Percentiles rank a stretch among this genome's conserved stretches.
Conservation (phyloP, 306 rosid genomes). For the Sicyos baderoa region DNA sequence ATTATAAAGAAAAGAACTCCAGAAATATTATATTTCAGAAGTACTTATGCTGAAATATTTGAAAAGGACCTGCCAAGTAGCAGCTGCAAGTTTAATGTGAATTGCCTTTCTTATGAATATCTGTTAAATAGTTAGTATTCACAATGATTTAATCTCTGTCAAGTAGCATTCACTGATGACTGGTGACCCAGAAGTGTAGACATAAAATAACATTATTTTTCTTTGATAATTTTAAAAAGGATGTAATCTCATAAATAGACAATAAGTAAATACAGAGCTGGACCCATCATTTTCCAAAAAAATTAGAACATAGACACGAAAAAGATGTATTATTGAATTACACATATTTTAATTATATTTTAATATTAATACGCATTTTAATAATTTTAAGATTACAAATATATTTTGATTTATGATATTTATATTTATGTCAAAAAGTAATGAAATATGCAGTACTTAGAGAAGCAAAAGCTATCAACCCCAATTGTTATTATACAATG, state of each 20-base stretch:
- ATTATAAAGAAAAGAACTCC: not conserved
- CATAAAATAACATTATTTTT: not conserved
- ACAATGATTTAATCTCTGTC: not conserved
- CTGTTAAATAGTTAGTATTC: not conserved
- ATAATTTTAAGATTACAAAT: no score
- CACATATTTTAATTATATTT: not conserved
- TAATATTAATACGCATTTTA: no score
- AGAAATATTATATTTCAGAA: not conserved
- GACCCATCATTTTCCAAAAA: not conserved
- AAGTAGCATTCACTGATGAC: not conserved
- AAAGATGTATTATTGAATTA: not conserved
- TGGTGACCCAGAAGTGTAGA: not conserved
- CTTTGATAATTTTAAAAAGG: not conserved
- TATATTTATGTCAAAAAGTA: not conserved
- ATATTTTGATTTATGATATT: not conserved
- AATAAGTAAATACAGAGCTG: not conserved
- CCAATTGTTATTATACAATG: not conserved
- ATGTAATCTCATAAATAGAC: not conserved
- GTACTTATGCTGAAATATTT: not conserved
- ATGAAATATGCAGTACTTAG: not conserved
- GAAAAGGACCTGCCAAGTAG: not conserved
- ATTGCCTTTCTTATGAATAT: not conserved
- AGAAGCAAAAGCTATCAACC: not conserved
- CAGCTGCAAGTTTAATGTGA: not conserved
- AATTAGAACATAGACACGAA: not conserved